Conservation (phyloP, 768 basidiomycete species). For the Panaeolus cyanescens region DNA sequence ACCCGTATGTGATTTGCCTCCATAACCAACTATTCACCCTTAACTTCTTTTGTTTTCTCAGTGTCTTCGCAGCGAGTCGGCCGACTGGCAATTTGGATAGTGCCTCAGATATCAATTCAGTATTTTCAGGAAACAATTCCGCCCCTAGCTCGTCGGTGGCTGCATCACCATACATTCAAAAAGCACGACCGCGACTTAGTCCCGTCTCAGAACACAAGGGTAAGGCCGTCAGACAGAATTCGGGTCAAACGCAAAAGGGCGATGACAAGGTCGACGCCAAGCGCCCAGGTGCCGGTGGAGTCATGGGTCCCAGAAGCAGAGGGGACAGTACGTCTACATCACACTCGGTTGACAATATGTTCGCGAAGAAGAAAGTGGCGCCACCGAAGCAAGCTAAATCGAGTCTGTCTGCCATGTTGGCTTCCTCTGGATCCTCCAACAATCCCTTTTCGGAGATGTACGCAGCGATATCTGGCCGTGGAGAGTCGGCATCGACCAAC, state of each 20-base stretch:
- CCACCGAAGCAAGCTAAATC: constrained; percentile 53
- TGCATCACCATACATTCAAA: constrained; percentile 46
- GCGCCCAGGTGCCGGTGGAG: constrained; percentile 11
- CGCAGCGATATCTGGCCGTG: constrained; percentile 80
- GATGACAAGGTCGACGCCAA: constrained; percentile 8
- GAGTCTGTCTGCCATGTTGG: constrained; percentile 74
- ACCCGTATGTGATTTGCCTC: constrained; percentile 56
- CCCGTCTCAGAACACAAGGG: constrained; percentile 60
- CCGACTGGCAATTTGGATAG: constrained; percentile 57
- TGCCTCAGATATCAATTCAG: constrained; percentile 62
- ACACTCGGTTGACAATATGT: constrained; percentile 31
- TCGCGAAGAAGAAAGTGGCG: constrained; percentile 52
- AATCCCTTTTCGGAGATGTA: constrained; percentile 92
- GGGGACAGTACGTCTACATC: constrained; percentile 19
- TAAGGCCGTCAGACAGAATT: constrained; percentile 16
- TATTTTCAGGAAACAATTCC: constrained; percentile 57
- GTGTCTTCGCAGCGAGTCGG: constrained; percentile 70
- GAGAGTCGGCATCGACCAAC: constrained; percentile 58
- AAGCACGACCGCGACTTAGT: constrained; percentile 53
- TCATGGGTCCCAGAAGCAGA: constrained; percentile 20
- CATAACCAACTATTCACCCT: not conserved
- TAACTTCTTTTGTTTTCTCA: constrained; percentile 24
- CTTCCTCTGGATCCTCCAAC: constrained; percentile 60
- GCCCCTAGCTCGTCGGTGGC: constrained; percentile 55
- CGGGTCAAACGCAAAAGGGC: constrained; percentile 13